Evolutionary conservation across 208 protist genomes (phyloP).

Genomic region (Acanthamoeba rhysodes): DNA sequence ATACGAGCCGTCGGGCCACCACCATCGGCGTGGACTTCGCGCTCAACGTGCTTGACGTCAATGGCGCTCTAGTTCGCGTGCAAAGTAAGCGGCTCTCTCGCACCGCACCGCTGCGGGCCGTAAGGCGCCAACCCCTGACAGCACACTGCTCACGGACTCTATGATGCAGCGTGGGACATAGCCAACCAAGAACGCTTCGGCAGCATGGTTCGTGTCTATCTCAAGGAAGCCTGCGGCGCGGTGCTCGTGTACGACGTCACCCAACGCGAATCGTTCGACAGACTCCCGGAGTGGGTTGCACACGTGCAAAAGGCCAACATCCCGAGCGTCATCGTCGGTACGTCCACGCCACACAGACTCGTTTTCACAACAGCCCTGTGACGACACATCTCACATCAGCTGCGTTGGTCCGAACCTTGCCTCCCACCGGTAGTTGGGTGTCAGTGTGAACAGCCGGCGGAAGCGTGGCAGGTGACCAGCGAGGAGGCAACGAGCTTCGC

Average conservation of each 20-base stretch:
- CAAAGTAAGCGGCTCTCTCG: background rate
- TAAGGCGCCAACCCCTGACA: too few species aligned
- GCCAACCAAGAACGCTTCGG: background rate
- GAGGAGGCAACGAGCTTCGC: background rate
- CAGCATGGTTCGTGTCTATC: background rate
- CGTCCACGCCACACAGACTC: too few species aligned
- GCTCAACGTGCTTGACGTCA: background rate
- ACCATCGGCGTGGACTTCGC: background rate
- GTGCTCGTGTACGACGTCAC: background rate
- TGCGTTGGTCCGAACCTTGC: background rate
- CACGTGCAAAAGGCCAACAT: background rate
- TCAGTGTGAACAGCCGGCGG: background rate
- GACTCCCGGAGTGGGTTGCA: background rate
- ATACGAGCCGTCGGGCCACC: background rate
- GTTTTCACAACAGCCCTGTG: background rate
- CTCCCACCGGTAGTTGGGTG: background rate
- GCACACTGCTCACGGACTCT: background rate
- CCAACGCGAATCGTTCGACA: background rate
- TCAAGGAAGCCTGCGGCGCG: background rate
- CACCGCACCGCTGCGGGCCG: too few species aligned
- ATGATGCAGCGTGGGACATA: background rate
- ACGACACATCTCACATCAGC: background rate
- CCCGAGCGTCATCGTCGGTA: background rate
- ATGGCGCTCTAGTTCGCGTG: background rate
- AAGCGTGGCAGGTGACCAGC: background rate